Evolutionary conservation across 2,329 filamentous ascomycete species (phyloP), one percentile per base, ranked within the genome.

Genomic region (Didymella pomorum): DNA sequence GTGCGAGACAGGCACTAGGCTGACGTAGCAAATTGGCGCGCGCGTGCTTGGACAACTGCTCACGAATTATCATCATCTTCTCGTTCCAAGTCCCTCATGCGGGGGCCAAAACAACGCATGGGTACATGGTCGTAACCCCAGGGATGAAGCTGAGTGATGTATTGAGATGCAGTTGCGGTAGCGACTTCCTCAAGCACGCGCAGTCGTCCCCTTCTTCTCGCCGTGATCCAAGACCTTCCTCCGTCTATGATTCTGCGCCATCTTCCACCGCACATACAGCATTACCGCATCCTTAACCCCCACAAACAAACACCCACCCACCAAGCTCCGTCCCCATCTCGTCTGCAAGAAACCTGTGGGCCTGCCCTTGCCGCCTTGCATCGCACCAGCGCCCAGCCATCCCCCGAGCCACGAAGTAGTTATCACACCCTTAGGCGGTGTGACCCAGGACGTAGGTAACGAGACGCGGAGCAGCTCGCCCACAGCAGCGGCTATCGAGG

Each of bases 281-380:
- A 86, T 78, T 31, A 89, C 68, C 7, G 84, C 84, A 73, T 89
- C 87, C 75, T 94, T 95, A 51, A 97, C 76, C 10, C 97, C 88
- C 16, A 98, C 88, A 69, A 94, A 97, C 20, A 96, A 79, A 72
- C 92, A 95, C 0, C 95, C 95, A 1, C 95, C 95, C 1, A 95
- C 84, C 2, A 99, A 81, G 70, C 91, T 97, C 55, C 95, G 84
- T 1, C 93, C 95, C 92, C 95, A 98, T 58, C 89, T 87, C 66
- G 90, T 86, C 71, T 95, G 91, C 29, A 99, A 76, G 25, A 98
- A 81, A 0, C 90, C 89, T 0, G 86, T 85, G 3, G 84, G 45
- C 39, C 51, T 33, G 25, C 33, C 80, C 33, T 81, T 73, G 73
- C 61, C 10, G 29, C 59, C 12, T n/a, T 51, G 11, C 65, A 64